Conservation (phyloP, 371 early-diverging fungal genomes). For the Fennellomyces sp. region DNA sequence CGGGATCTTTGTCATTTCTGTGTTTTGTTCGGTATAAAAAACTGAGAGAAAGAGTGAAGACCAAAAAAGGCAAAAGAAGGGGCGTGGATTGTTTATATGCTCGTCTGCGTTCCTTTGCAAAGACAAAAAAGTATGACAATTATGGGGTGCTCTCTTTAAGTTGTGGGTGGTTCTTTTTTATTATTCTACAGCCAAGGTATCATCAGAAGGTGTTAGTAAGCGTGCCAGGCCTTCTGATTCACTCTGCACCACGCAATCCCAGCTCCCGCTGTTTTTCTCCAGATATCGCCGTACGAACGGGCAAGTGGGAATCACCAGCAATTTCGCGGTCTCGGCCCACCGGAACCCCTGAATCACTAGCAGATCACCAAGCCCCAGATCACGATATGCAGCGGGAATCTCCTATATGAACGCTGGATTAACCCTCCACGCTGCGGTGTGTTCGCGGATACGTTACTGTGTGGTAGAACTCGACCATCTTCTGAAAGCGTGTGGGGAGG, state of each 20-base stretch:
- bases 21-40: background rate
- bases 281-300: slow-evolving; percentile 16
- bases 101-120: no score
- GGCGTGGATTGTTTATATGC: background rate
- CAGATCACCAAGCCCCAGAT: slow-evolving; percentile 17
- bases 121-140: no score
- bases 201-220: background rate
- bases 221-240: slow-evolving; percentile 8
- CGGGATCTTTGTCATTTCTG: background rate
- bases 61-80: background rate
- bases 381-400: slow-evolving; percentile 16
- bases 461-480: slow-evolving; percentile 27
- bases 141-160: background rate
- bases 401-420: slow-evolving; percentile 9
- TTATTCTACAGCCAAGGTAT: slow-evolving; percentile 7
- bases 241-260: slow-evolving; percentile 7
- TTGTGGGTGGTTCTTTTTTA: background rate
- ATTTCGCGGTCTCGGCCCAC: slow-evolving; percentile 13
- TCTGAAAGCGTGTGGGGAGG: slow-evolving; percentile 25
- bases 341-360: slow-evolving; percentile 15
- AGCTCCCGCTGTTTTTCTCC: background rate
- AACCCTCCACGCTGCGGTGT: no score
- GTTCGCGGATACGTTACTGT: no score
- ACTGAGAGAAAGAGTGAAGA: background rate
- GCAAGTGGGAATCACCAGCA: slow-evolving; percentile 17